Conservation (phyloP, 1,139 yeast genomes). For the Hansenula lynferdii region DNA sequence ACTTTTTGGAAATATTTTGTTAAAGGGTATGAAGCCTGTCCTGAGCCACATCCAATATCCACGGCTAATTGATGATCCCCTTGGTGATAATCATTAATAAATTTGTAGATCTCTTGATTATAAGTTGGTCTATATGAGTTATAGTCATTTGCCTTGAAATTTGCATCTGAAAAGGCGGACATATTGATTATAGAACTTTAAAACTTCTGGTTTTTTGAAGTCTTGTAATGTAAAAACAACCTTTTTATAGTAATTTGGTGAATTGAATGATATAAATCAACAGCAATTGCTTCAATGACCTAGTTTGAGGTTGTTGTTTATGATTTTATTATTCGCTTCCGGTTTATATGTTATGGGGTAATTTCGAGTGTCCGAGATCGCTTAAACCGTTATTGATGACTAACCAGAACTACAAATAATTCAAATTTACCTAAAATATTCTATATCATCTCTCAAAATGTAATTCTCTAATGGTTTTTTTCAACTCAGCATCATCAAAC, state of each 20-base stretch:
- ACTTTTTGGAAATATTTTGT: conserved; percentile 39
- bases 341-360: too few species aligned
- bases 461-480: not conserved
- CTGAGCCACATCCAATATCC: conserved; percentile 83
- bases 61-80: conserved; percentile 34
- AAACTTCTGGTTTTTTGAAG: not conserved
- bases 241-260: too few species aligned
- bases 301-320: too few species aligned
- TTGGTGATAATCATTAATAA: conserved; percentile 30
- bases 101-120: conserved; percentile 40
- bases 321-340: too few species aligned
- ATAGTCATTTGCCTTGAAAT: conserved; percentile 48
- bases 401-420: too few species aligned
- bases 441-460: not conserved
- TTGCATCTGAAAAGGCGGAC: conserved; percentile 50
- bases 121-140: conserved; percentile 53
- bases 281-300: too few species aligned
- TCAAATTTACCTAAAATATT: not conserved
- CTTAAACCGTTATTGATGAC: too few species aligned
- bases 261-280: too few species aligned
- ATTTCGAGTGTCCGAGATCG: too few species aligned
- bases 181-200: conserved; percentile 23
- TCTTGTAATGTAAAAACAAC: not conserved
- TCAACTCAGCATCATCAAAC: not conserved
- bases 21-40: conserved; percentile 60